A percentile compares a stretch with the other conserved stretches of the same genome.
phyloP scores from a whole-genome alignment of 169 alveolate species.

The Plasmodium fragile region DNA sequence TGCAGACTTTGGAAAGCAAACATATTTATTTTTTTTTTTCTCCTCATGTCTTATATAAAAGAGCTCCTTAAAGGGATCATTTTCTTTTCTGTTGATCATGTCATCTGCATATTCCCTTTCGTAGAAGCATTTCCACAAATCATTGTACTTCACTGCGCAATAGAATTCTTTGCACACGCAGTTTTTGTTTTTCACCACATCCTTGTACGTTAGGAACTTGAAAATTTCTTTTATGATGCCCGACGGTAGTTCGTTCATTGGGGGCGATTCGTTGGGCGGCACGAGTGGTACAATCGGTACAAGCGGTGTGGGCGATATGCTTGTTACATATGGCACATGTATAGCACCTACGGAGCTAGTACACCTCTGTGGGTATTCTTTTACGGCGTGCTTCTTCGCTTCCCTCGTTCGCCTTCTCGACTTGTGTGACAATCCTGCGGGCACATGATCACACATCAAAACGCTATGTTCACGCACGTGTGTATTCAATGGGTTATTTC shows the following conservation, averaged over 20 bases:
- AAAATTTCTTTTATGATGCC: constrained; percentile 33
- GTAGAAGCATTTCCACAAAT: constrained; percentile 15
- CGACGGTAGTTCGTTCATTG: constrained; percentile 36
- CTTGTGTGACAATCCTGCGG: background rate
- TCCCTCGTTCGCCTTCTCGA: background rate
- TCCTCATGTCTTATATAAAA: constrained; percentile 36
- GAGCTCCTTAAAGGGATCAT: constrained; percentile 31
- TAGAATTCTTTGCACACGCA: constrained; percentile 4
- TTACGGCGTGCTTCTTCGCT: background rate
- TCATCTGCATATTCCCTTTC: constrained; percentile 17
- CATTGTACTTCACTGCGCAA: constrained; percentile 25
- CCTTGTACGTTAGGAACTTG: constrained; percentile 27
- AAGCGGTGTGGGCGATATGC: background rate
- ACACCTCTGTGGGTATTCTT: background rate
- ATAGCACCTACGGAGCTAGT: background rate
- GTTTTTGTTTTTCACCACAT: constrained; percentile 11
- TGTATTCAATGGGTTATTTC: background rate
- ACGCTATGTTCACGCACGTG: background rate
- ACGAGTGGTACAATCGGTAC: background rate
- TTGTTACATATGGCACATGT: background rate
- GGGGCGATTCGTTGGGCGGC: background rate
- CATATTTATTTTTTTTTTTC: constrained; percentile 19
- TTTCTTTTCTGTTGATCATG: background rate
- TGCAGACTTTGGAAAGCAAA: constrained; percentile 33
- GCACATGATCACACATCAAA: background rate